Percentiles rank a stretch among this genome's conserved stretches.
Conservation (phyloP, 1,284 basidiomycete species). For the Irpex lacteus region DNA sequence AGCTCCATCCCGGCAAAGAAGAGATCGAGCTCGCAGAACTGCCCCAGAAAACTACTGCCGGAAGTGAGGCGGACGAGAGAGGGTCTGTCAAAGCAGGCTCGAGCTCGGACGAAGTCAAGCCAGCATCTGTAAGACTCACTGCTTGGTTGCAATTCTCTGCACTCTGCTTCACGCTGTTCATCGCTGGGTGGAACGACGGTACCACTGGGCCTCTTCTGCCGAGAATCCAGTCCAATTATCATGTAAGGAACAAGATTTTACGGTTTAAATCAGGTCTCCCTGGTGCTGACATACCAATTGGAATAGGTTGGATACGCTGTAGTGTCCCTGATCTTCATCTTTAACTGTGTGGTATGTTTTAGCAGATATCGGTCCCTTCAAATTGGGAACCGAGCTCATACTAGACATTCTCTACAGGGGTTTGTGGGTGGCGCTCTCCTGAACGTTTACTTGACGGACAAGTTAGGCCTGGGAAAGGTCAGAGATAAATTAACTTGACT, state of each 20-base stretch:
- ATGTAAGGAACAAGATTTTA: constrained; percentile 23
- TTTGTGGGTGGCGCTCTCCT: constrained; percentile 44
- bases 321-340: constrained; percentile 57
- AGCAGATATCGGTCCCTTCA: too few relatives aligned
- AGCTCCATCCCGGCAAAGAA: constrained; percentile 1
- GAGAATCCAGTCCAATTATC: constrained; percentile 51
- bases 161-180: constrained; percentile 40
- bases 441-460: constrained; percentile 50
- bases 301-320: constrained; percentile 38
- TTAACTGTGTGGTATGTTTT: constrained; percentile 44
- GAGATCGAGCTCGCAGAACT: constrained; percentile 10
- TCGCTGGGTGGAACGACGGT: constrained; percentile 62
- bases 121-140: background rate
- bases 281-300: background rate
- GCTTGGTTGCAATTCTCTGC: constrained; percentile 35
- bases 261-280: background rate
- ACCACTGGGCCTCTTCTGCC: constrained; percentile 60
- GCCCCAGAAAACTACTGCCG: background rate
- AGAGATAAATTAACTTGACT: constrained; percentile 6
- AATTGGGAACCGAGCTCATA: background rate
- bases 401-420: constrained; percentile 33
- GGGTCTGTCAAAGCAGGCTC: background rate
- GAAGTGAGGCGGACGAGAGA: background rate
- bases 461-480: constrained; percentile 56
- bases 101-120: background rate